Evolutionary conservation across 1,139 yeast genomes (phyloP).

Genomic region (Pichia sp.): DNA sequence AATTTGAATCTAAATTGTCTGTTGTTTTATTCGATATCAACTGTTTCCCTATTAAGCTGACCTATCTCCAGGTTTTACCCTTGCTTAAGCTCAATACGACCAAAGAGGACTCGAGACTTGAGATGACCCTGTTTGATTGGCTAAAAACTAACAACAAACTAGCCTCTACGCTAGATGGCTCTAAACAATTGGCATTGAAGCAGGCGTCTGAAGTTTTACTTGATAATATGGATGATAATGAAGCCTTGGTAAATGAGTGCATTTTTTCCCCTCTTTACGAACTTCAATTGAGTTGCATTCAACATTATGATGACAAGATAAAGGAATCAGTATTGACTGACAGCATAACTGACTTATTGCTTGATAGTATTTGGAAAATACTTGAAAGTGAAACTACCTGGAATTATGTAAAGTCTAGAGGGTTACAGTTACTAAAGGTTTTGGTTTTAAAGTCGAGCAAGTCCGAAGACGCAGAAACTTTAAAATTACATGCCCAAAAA

Average conservation of each 20-base stretch:
- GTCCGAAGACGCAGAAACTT: neutral
- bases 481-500: conserved; percentile 20
- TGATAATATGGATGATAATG: conserved; percentile 20
- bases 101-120: neutral
- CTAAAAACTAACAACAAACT: conserved; percentile 28
- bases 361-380: conserved; percentile 30
- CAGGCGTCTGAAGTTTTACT: conserved; percentile 34
- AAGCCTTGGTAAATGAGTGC: conserved; percentile 32
- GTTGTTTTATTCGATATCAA: conserved; percentile 6
- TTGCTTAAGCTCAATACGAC: conserved; percentile 1
- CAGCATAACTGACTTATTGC: conserved; percentile 7
- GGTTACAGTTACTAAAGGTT: conserved; percentile 38
- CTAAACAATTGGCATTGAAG: conserved; percentile 42
- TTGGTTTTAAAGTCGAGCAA: conserved; percentile 20
- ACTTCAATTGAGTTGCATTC: conserved; percentile 44
- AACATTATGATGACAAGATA: conserved; percentile 26
- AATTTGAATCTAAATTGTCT: conserved; percentile 2
- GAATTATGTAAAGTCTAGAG: conserved; percentile 42
- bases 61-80: conserved; percentile 22
- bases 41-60: conserved; percentile 18
- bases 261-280: conserved; percentile 43
- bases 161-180: conserved; percentile 37
- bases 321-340: neutral
- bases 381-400: conserved; percentile 32
- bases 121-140: conserved; percentile 27